Conservation (phyloP, 2,329 filamentous ascomycete genomes). For the Pleoardoris graminearum region DNA sequence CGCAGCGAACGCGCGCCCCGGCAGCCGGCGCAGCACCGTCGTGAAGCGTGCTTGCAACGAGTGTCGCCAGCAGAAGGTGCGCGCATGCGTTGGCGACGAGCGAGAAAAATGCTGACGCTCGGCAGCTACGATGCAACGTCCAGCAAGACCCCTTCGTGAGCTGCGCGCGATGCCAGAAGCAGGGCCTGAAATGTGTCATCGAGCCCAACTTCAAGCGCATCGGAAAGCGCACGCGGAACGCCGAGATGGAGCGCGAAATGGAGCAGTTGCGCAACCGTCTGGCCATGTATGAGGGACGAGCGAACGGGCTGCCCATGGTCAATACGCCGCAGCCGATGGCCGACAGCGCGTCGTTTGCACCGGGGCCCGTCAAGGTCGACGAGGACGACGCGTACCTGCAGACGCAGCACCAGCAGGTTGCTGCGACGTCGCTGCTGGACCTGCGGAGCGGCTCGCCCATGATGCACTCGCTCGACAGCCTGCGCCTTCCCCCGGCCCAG, state of each 20-base stretch:
- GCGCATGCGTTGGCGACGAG: slow-evolving; percentile 9
- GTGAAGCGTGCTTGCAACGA: slow-evolving; percentile 80
- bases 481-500: slow-evolving; percentile 49
- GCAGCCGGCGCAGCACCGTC: slow-evolving; percentile 36
- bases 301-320: slow-evolving; percentile 21
- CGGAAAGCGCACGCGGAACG: slow-evolving; percentile 79
- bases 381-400: slow-evolving; percentile 43
- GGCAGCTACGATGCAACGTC: slow-evolving; percentile 79
- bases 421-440: slow-evolving; percentile 46
- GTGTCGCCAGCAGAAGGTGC: slow-evolving; percentile 83
- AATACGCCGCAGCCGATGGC: slow-evolving; percentile 28
- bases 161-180: slow-evolving; percentile 76
- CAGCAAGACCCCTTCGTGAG: slow-evolving; percentile 77
- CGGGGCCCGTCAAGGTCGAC: slow-evolving; percentile 25
- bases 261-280: slow-evolving; percentile 61
- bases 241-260: slow-evolving; percentile 85
- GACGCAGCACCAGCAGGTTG: slow-evolving; percentile 44
- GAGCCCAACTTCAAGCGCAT: slow-evolving; percentile 86
- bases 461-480: slow-evolving; percentile 61
- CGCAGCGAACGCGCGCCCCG: slow-evolving; percentile 23
- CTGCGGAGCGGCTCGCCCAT: slow-evolving; percentile 55
- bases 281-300: slow-evolving; percentile 60
- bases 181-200: slow-evolving; percentile 82
- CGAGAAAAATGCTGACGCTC: not conserved
- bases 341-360: slow-evolving; percentile 28